Base-by-base conservation (phyloP, 2,329 filamentous ascomycete genomes). In the Neurospora sp. region DNA sequence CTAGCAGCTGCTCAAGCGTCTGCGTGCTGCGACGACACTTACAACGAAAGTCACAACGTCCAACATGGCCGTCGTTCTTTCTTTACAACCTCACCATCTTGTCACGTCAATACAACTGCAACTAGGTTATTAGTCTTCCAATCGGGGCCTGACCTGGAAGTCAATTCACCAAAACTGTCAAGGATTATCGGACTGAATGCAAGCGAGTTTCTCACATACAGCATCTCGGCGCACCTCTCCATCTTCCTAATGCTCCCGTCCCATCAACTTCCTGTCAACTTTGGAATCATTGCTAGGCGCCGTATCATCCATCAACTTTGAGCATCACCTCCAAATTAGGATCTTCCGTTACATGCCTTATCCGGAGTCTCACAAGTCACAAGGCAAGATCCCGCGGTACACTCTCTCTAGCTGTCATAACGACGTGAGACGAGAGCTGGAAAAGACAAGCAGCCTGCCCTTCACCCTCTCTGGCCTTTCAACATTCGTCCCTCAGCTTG, bases 371-470 rank as follows among this genome's bases (percentile, higher is more conserved):
- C 52, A n/a, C 23, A 62, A 62, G 52, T 36, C 46, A 52, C 46
- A 52, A 52, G 19, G 19, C 52, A 62, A 33, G 52, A 62, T 62
- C 52, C 11, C 52, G 23, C 52, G 23, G 23, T 33, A 62, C 52
- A 62, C 52, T 17, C 28, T 62, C 28, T 62, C 28, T 17, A 62
- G 4, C 8, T 23, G 19, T 23, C 43, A 52, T 4, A 57, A 62
- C 52, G 28, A 6, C 52, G 23, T 62, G 15, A 62, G 28, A 62
- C 52, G 11, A 62, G 12, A 62, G 28, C 52, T 62, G 15, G 23
- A 12, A 62, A 73, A 72, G 65, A 46, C 69, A 19, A 66, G 38
- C n/a, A 69, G 67, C 37, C 40, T 37, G 6, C 66, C 52, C 52
- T n/a, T 17, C 12, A 8, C 17, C 28, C 15, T 62, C 28, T 62